Conservation (phyloP, 1,284 basidiomycete species). For the Sporisorium iseilematis-ciliati region DNA sequence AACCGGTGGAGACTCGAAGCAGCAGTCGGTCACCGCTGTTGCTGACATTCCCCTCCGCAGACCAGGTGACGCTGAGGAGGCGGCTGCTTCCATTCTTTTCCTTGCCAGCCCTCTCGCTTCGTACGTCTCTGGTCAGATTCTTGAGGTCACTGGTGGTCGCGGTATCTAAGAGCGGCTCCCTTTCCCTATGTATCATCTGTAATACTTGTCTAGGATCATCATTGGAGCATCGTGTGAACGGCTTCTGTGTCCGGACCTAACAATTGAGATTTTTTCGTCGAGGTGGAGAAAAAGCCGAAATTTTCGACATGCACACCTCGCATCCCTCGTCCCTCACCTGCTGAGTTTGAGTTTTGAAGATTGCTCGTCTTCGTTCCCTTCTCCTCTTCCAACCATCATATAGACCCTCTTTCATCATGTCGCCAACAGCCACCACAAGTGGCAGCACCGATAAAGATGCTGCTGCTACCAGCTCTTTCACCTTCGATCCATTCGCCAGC, state of each 20-base stretch:
- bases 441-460: constrained; percentile 9
- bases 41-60: constrained; percentile 80
- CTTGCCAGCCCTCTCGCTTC: constrained; percentile 79
- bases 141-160: constrained; percentile 71
- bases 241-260: background rate
- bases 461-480: constrained; percentile 18
- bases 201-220: background rate
- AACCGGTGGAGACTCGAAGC: constrained; percentile 77
- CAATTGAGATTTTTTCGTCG: background rate
- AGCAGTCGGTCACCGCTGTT: constrained; percentile 70
- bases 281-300: constrained; percentile 9
- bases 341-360: background rate
- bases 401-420: constrained; percentile 15
- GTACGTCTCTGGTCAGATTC: constrained; percentile 83
- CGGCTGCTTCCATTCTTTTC: constrained; percentile 73
- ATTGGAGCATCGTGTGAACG: background rate
- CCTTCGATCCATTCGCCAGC: constrained; percentile 61
- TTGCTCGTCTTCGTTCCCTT: background rate
- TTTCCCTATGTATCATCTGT: background rate
- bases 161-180: constrained; percentile 42
- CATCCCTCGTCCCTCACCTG: too few relatives aligned
- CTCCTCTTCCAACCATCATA: constrained; percentile 12
- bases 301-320: constrained; percentile 8
- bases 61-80: constrained; percentile 81
- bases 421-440: constrained; percentile 25